Percentiles rank a stretch among this genome's conserved stretches.
Evolutionary conservation across 1,284 basidiomycete species (phyloP).

Genomic region (Cystobasidium pallidum): DNA sequence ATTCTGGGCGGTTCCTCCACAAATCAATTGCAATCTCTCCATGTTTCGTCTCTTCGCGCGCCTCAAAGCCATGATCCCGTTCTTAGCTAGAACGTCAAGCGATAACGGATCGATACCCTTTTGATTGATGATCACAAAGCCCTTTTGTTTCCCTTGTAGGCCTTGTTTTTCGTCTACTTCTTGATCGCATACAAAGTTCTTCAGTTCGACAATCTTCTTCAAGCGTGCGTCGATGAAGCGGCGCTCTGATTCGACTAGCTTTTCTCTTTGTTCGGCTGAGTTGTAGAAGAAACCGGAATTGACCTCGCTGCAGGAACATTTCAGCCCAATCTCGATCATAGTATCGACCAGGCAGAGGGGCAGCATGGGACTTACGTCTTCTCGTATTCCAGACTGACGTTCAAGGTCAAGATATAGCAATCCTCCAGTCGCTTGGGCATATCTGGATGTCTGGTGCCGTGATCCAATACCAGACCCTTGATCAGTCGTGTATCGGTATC

Average conservation of each 20-base stretch:
- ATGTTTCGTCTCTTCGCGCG: slow-evolving; percentile 96
- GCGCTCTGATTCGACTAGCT: slow-evolving; percentile 96
- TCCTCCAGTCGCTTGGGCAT: slow-evolving; percentile 99
- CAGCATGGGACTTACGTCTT: slow-evolving; percentile 76
- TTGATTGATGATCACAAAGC: slow-evolving; percentile 97
- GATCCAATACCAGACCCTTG: slow-evolving; percentile 87
- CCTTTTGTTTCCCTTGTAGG: slow-evolving; percentile 63
- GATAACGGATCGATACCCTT: slow-evolving; percentile 99
- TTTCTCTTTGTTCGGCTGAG: slow-evolving; percentile 96
- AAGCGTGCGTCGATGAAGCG: slow-evolving; percentile 92
- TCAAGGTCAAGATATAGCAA: slow-evolving; percentile 91
- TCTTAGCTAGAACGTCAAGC: slow-evolving; percentile 94
- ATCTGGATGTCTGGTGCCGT: slow-evolving; percentile 96
- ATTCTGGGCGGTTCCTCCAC: slow-evolving; percentile 95
- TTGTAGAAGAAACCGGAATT: slow-evolving; percentile 99
- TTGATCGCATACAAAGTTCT: slow-evolving; percentile 93
- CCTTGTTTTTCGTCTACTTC: slow-evolving; percentile 65
- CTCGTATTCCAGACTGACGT: slow-evolving; percentile 98
- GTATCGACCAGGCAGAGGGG: not conserved
- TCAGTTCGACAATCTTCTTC: slow-evolving; percentile 95
- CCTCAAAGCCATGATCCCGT: slow-evolving; percentile 91
- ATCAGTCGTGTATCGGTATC: slow-evolving; percentile 98
- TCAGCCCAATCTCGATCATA: not conserved
- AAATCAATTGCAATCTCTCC: slow-evolving; percentile 91
- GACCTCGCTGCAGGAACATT: slow-evolving; percentile 73